Percentiles rank a stretch among this genome's conserved stretches.
Conservation (phyloP, 2,329 filamentous ascomycete species). For the Magnaporthiopsis rhizophila region DNA sequence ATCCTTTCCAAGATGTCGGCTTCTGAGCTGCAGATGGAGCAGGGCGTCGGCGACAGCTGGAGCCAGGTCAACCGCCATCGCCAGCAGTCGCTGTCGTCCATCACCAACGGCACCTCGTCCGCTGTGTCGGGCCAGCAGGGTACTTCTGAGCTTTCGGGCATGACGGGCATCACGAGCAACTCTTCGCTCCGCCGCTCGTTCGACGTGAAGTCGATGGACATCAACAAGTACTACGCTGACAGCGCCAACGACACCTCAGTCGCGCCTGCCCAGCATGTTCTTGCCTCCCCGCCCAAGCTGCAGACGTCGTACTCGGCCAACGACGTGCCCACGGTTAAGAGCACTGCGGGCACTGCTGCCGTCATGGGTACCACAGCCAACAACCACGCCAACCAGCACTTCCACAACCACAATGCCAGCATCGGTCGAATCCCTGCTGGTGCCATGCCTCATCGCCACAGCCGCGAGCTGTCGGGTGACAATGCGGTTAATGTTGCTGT, state of each 20-base stretch:
- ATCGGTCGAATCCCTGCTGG: conserved; percentile 70
- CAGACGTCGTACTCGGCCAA: conserved; percentile 86
- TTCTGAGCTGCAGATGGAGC: not conserved
- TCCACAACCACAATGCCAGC: conserved; percentile 74
- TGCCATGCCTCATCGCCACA: conserved; percentile 59
- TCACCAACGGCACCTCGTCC: conserved; percentile 30
- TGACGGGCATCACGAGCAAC: conserved; percentile 40
- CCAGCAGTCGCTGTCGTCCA: conserved; percentile 47
- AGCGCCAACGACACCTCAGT: conserved; percentile 30
- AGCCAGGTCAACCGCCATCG: conserved; percentile 61
- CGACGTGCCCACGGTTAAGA: conserved; percentile 81
- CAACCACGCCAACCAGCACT: conserved; percentile 54
- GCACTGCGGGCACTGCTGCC: conserved; percentile 40
- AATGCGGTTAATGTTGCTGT: conserved; percentile 26
- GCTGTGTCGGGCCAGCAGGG: conserved; percentile 27
- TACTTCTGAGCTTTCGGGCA: conserved; percentile 35
- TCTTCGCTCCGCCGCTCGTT: conserved; percentile 51
- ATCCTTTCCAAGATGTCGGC: not conserved
- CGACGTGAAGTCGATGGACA: conserved; percentile 35
- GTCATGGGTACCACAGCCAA: conserved; percentile 39
- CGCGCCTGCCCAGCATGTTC: conserved; percentile 40
- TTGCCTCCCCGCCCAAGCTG: conserved; percentile 63
- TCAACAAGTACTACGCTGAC: conserved; percentile 40
- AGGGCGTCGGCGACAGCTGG: conserved; percentile 39
- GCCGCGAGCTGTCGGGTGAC: conserved; percentile 59